Percentiles rank a stretch among this genome's conserved stretches.
These are phyloP conservation scores for Mariannaea sp. DNA, from an alignment of 2,329 filamentous ascomycete genomes.

Conservation along the genomic window DNA sequence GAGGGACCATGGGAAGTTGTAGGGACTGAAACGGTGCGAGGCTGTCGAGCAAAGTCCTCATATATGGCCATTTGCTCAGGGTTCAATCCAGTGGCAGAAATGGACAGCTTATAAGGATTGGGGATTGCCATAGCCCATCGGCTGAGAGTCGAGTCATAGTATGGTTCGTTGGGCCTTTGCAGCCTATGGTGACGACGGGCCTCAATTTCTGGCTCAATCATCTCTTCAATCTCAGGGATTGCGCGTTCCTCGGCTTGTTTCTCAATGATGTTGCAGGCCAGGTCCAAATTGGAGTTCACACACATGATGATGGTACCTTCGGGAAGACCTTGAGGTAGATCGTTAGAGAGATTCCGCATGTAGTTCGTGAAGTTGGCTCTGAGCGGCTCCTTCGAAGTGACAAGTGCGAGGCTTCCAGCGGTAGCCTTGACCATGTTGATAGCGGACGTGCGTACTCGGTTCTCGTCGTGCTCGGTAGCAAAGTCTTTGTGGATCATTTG, in stretches of 20 bases:
- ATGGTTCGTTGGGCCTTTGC: conserved; percentile 79
- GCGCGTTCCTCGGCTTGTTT: conserved; percentile 94
- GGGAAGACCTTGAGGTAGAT: conserved; percentile 80
- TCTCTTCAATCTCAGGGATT: conserved; percentile 90
- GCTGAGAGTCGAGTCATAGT: conserved; percentile 79
- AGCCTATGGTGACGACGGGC: conserved; percentile 75
- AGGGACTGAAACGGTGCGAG: conserved; percentile 64
- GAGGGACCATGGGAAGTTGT: conserved; percentile 61
- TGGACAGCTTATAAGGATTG: conserved; percentile 86
- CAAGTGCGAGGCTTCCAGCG: conserved; percentile 88
- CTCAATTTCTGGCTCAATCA: conserved; percentile 82
- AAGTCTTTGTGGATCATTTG: conserved; percentile 98
- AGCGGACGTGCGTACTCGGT: conserved; percentile 81
- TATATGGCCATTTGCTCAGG: conserved; percentile 94
- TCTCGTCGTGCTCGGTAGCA: conserved; percentile 87
- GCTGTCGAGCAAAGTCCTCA: conserved; percentile 90
- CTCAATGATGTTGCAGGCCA: conserved; percentile 92
- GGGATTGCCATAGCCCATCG: conserved; percentile 94
- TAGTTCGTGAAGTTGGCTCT: conserved; percentile 98
- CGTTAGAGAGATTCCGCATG: conserved; percentile 71
- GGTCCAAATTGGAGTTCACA: conserved; percentile 95
- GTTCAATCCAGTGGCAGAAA: conserved; percentile 73
- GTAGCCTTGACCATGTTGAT: conserved; percentile 95
- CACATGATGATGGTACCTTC: conserved; percentile 98
- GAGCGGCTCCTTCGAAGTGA: conserved; percentile 97